Base-by-base conservation (phyloP, 495 filamentous ascomycete species). In the Aspergillus heteromorphus region DNA sequence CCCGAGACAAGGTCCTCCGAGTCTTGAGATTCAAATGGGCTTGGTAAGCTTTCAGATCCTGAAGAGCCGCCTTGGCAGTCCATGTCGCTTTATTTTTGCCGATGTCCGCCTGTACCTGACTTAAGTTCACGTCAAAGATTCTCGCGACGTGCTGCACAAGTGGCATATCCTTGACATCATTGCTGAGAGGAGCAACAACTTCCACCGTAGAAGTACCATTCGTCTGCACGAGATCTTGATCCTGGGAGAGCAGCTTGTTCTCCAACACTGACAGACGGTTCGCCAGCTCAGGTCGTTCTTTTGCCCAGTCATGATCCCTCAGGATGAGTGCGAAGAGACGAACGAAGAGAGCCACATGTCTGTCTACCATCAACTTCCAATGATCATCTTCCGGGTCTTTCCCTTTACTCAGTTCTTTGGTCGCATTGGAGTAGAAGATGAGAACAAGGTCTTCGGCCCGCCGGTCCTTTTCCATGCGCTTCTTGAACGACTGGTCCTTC, bases 141-240 rank as follows among this genome's bases (percentile, higher is more conserved):
- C 79, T 85, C 40, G 85, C 83, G 20, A 97, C 92, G 45, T 84
- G 79, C 65, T 91, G 87, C 23, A 96, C 95, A 69, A 97, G 80
- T 18, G 84, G 85, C 95, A 99, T 99, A 64, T 99, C 95, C 73
- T 91, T 95, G 48, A 97, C 85, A 67, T 95, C 87, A 64, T 96
- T 91, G 66, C 84, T 93, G 43, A 93, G 67, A 1, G 92, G 89
- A 9, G 88, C 83, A 25, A 86, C 77, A 7, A 89, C 88, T 65
- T 96, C 91, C 25, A 89, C 81, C 14, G 81, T 81, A 14, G 72
- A 60, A 47, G 80, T 74, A 45, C 80, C 74, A 61, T 75, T 88
- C 54, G 67, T 72, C 64, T 77, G 66, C 49, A 77, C 73, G 21
- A 98, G 78, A 65, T 96, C 91, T 68, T 96, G 89, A 64, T 98